A percentile compares a stretch with the other conserved stretches of the same genome.
Conservation (phyloP, 1,139 yeast genomes). For the Geotrichum restrictum region DNA sequence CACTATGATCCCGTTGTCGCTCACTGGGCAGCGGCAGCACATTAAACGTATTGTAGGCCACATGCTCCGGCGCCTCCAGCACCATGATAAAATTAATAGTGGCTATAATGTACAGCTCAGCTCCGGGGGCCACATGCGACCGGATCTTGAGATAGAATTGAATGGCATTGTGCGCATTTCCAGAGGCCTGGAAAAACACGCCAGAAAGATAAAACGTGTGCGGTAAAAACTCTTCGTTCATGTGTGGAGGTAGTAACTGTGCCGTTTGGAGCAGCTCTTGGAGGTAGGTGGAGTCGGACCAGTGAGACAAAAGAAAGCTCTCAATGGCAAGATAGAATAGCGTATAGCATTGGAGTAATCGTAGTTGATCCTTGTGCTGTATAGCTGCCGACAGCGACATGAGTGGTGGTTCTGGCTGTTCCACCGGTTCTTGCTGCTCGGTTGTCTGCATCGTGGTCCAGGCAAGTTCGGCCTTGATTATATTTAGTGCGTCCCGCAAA, state of each 20-base stretch:
- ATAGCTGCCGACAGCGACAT: slow-evolving; percentile 15
- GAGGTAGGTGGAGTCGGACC: slow-evolving; percentile 19
- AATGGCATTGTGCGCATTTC: slow-evolving; percentile 21
- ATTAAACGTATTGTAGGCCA: slow-evolving; percentile 17
- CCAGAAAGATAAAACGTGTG: slow-evolving; percentile 22
- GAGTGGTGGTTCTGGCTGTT: slow-evolving; percentile 15
- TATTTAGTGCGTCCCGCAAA: slow-evolving; percentile 11
- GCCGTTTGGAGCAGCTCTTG: slow-evolving; percentile 18
- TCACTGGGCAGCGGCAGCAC: slow-evolving; percentile 13
- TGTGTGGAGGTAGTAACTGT: slow-evolving; percentile 15
- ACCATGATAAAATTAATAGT: slow-evolving; percentile 18
- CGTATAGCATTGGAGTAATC: slow-evolving; percentile 18
- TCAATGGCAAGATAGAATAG: slow-evolving; percentile 18
- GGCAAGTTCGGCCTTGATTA: slow-evolving; percentile 14
- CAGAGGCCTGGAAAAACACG: slow-evolving; percentile 21
- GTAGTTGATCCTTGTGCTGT: slow-evolving; percentile 10
- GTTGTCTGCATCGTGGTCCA: slow-evolving; percentile 4
- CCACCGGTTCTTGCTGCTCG: slow-evolving; percentile 2
- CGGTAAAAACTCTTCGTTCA: slow-evolving; percentile 18
- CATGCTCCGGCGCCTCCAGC: slow-evolving; percentile 18
- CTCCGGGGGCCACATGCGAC: slow-evolving; percentile 6
- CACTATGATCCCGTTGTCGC: neutral
- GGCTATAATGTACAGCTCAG: slow-evolving; percentile 19
- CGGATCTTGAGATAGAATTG: slow-evolving; percentile 21
- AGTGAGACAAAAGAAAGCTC: slow-evolving; percentile 16